These are phyloP conservation scores for Blastobotrys capitulatus DNA, from an alignment of 1,139 yeast species.

Conservation along the genomic window DNA sequence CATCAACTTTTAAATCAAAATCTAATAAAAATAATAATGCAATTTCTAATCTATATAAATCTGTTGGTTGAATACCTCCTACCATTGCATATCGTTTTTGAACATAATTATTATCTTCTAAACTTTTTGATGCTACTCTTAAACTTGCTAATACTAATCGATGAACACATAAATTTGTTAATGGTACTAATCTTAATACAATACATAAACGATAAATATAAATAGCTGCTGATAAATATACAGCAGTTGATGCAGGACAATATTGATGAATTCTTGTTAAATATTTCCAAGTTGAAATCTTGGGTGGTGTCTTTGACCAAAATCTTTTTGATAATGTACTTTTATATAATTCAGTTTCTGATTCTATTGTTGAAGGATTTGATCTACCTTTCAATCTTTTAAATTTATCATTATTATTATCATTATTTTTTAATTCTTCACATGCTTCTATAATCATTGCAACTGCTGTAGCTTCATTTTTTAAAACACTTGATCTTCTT, in stretches of 20 bases:
- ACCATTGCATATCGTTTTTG: constrained; percentile 49
- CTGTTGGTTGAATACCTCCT: constrained; percentile 44
- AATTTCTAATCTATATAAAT: constrained; percentile 44
- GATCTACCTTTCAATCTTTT: constrained; percentile 7
- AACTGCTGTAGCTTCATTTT: constrained; percentile 18
- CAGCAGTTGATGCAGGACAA: constrained; percentile 41
- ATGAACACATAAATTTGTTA: constrained; percentile 42
- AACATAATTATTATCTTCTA: constrained; percentile 49
- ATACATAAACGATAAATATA: constrained; percentile 35
- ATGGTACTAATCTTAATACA: constrained; percentile 30
- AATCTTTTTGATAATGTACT: constrained; percentile 32
- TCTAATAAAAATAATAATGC: constrained; percentile 40
- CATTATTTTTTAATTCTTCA: background rate
- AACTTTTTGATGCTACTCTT: constrained; percentile 45
- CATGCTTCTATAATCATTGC: constrained; percentile 9
- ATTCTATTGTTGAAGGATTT: background rate
- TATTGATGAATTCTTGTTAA: constrained; percentile 39
- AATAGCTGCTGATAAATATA: constrained; percentile 37
- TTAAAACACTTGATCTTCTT: constrained; percentile 15
- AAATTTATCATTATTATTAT: background rate
- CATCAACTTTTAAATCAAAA: constrained; percentile 34
- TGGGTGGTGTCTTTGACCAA: constrained; percentile 37
- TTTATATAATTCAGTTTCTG: constrained; percentile 2
- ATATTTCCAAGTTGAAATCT: constrained; percentile 34
- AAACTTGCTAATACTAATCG: constrained; percentile 45